phyloP scores from a whole-genome alignment of 495 filamentous ascomycete genomes.

The Aspergillus haitiensis region DNA sequence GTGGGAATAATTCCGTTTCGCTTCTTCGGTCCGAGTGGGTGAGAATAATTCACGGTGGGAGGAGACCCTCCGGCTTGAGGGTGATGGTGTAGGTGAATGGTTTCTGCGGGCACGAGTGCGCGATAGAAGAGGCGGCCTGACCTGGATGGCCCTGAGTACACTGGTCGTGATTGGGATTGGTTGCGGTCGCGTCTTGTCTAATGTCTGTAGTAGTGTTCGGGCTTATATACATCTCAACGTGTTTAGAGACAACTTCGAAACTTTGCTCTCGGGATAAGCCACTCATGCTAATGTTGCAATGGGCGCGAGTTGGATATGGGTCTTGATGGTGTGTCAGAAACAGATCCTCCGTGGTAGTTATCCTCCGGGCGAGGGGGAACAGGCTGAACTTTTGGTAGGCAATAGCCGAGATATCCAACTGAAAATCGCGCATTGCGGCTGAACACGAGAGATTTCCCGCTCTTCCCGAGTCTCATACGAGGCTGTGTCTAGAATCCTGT shows the following conservation, averaged over 20 bases:
- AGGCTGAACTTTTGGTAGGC: neutral
- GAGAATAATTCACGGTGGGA: slow-evolving; percentile 9
- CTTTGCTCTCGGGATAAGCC: slow-evolving; percentile 5
- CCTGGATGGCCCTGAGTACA: too few relatives aligned
- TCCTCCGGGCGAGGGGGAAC: neutral
- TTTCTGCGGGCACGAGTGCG: neutral
- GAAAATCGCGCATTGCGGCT: neutral
- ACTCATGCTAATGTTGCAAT: neutral
- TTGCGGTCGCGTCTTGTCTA: neutral
- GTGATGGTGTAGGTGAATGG: neutral
- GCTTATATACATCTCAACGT: neutral
- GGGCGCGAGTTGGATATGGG: neutral
- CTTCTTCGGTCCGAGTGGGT: neutral
- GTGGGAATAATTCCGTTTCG: neutral
- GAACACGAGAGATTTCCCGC: neutral
- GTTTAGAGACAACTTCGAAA: slow-evolving; percentile 11
- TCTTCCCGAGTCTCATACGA: too few relatives aligned
- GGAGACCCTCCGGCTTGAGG: neutral
- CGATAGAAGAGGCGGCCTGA: neutral
- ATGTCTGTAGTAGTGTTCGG: neutral
- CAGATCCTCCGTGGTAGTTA: neutral
- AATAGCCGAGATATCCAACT: neutral
- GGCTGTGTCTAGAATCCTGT: too few relatives aligned
- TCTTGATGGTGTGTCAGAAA: neutral
- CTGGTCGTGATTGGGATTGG: neutral